These are phyloP conservation scores for Scheffersomyces ergatensis DNA, from an alignment of 805 yeast genomes.

Conservation along the genomic window DNA sequence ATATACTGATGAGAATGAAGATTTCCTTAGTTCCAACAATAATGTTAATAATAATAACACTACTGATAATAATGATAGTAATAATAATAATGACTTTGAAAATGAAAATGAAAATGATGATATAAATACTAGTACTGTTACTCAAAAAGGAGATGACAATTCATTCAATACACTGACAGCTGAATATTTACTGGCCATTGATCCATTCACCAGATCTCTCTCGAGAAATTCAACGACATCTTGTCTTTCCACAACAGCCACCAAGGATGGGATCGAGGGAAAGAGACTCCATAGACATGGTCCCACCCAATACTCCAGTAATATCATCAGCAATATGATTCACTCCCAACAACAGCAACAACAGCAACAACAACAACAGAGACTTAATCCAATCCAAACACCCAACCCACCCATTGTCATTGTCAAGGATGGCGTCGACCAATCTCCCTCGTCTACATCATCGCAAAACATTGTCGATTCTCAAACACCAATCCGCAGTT, in stretches of 20 bases:
- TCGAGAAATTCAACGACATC: constrained; percentile 64
- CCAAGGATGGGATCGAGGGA: constrained; percentile 74
- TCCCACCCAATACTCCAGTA: constrained; percentile 33
- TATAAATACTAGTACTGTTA: neutral
- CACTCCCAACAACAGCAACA: constrained; percentile 11
- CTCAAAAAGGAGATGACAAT: neutral
- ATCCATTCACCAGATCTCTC: constrained; percentile 49
- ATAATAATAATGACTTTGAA: neutral
- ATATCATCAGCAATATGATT: constrained; percentile 27
- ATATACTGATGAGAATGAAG: neutral
- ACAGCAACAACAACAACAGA: constrained; percentile 3
- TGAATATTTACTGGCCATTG: constrained; percentile 10
- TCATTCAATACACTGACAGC: constrained; percentile 1
- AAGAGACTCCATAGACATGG: constrained; percentile 47
- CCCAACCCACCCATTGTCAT: neutral
- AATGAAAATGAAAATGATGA: neutral
- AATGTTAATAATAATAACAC: neutral
- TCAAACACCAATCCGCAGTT: neutral
- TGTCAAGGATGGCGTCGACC: neutral
- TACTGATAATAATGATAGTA: neutral
- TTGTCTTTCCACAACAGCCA: constrained; percentile 69
- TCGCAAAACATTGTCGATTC: neutral
- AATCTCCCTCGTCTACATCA: neutral
- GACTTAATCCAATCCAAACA: neutral
- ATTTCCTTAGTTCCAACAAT: neutral